A percentile compares a stretch with the other conserved stretches of the same genome.
Evolutionary conservation across 2,329 filamentous ascomycete species (phyloP).

Genomic region (Nothopassalora personata): DNA sequence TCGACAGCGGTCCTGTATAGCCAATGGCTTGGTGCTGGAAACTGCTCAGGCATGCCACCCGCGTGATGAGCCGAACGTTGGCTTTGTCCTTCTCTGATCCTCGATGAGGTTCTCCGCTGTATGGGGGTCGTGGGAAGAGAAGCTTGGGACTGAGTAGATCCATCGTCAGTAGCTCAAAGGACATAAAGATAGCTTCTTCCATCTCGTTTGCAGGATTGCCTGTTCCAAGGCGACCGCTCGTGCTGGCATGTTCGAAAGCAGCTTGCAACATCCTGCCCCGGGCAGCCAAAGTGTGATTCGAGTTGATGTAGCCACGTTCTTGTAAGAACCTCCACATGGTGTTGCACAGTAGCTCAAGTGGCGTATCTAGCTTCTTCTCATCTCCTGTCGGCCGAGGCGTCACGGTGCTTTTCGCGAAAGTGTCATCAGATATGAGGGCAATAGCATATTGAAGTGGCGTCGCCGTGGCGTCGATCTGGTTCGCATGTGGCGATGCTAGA

Average conservation of each 20-base stretch:
- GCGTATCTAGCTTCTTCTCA: conserved; percentile 53
- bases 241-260: conserved; percentile 33
- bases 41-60: conserved; percentile 76
- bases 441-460: conserved; percentile 45
- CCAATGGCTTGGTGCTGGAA: conserved; percentile 79
- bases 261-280: conserved; percentile 78
- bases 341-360: conserved; percentile 64
- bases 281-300: conserved; percentile 69
- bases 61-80: conserved; percentile 75
- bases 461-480: conserved; percentile 16
- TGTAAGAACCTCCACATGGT: conserved; percentile 85
- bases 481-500: conserved; percentile 10
- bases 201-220: conserved; percentile 48
- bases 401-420: conserved; percentile 66
- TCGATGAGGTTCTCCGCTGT: conserved; percentile 55
- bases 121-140: conserved; percentile 48
- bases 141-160: conserved; percentile 70
- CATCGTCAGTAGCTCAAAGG: conserved; percentile 77
- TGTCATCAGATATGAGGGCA: conserved; percentile 60
- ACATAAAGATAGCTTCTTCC: conserved; percentile 74
- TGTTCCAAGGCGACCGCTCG: conserved; percentile 44
- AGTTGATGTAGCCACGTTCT: conserved; percentile 76
- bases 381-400: conserved; percentile 39
- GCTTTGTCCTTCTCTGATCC: conserved; percentile 65
- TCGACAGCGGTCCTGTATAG: conserved; percentile 89